These are phyloP conservation scores for Hygrocybe coccinea DNA, from an alignment of 768 basidiomycete species.

Conservation along the genomic window DNA sequence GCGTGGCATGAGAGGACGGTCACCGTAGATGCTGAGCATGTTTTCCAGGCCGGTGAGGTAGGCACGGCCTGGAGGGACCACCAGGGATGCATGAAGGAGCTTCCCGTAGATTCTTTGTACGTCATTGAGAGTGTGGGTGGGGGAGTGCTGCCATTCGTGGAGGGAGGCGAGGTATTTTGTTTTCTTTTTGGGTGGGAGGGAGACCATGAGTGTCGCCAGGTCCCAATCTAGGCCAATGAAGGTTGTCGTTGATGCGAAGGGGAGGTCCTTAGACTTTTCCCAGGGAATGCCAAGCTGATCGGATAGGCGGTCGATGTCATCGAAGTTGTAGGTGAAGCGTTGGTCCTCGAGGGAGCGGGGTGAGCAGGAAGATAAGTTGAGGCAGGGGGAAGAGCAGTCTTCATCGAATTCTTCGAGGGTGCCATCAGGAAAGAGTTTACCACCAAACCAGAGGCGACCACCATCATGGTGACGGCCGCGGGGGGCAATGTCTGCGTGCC, in stretches of 20 bases:
- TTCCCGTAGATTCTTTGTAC: constrained; percentile 38
- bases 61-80: constrained; percentile 30
- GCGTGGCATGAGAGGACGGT: constrained; percentile 31
- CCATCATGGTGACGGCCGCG: constrained; percentile 12
- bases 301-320: constrained; percentile 36
- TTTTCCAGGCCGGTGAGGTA: constrained; percentile 39
- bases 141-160: constrained; percentile 17
- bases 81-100: constrained; percentile 29
- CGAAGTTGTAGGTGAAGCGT: constrained; percentile 14
- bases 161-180: constrained; percentile 27
- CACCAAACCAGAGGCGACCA: constrained; percentile 26
- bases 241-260: constrained; percentile 15
- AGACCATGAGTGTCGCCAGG: constrained; percentile 16
- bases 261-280: constrained; percentile 21
- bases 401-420: constrained; percentile 30
- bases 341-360: constrained; percentile 17
- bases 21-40: constrained; percentile 26
- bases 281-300: constrained; percentile 21
- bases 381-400: constrained; percentile 18
- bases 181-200: constrained; percentile 9
- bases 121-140: constrained; percentile 29
- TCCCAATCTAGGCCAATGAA: constrained; percentile 22
- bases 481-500: constrained; percentile 9
- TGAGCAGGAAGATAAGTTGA: constrained; percentile 20
- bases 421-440: constrained; percentile 13